Percentiles rank a stretch among this genome's conserved stretches.
phyloP scores from a whole-genome alignment of 2,329 filamentous ascomycete species.

The Colletotrichum plurivorum region DNA sequence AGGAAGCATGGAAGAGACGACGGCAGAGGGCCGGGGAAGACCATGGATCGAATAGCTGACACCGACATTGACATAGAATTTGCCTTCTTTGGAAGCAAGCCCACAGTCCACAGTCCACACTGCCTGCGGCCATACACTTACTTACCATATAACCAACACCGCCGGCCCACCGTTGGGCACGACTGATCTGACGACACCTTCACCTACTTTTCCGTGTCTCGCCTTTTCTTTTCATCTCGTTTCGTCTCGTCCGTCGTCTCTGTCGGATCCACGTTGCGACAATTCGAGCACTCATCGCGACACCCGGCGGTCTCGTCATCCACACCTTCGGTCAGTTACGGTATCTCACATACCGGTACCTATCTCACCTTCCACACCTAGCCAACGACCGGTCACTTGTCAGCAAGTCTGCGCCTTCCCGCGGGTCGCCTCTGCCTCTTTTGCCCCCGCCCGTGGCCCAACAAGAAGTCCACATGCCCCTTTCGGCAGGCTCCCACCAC shows the following conservation, averaged over 20 bases:
- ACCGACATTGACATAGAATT: conserved; percentile 1
- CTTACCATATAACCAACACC: conserved; percentile 22
- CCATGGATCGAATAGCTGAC: conserved; percentile 28
- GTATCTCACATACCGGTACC: too few species aligned
- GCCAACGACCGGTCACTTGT: background rate
- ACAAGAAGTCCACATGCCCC: conserved; percentile 1
- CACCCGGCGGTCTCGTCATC: conserved; percentile 1
- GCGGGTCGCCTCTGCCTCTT: conserved; percentile 2
- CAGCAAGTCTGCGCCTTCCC: conserved; percentile 1
- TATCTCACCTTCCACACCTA: conserved; percentile 1
- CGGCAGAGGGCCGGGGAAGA: conserved; percentile 14
- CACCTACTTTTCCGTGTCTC: conserved; percentile 18
- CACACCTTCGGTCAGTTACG: conserved; percentile 21
- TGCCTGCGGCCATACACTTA: background rate
- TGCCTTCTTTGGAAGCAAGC: background rate
- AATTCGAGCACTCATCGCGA: background rate
- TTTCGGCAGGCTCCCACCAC: conserved; percentile 14
- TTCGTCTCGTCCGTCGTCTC: background rate
- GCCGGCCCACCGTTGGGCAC: conserved; percentile 6
- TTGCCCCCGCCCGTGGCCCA: background rate
- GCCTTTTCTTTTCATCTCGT: conserved; percentile 6
- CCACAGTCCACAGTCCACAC: too few species aligned
- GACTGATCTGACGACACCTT: conserved; percentile 11
- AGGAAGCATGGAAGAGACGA: background rate
- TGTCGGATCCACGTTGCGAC: too few species aligned